Base-by-base conservation (phyloP, 345 rosid species). In the Corymbia maculata region DNA sequence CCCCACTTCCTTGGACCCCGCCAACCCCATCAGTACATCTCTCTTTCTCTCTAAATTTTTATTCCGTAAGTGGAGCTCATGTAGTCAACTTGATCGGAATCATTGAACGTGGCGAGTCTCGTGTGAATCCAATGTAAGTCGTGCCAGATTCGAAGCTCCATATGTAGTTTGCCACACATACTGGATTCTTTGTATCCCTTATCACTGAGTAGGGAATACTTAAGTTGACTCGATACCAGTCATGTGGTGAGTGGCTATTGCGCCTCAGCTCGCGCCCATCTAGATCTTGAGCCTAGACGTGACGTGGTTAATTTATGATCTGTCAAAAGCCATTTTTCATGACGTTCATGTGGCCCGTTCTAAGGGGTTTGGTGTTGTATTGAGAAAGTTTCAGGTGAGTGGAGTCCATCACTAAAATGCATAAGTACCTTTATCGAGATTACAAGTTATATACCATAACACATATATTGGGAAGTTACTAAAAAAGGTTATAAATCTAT, bases 1-100 rank as follows among this genome's bases (percentile, higher is more conserved):
- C 66, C 99, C 96, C 86, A 88, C 90, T 82, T 90, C 92, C 52
- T 94, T 98, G 13, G 88, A 89, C 53, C 94, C 97, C 53, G 22
- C 17, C 53, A 85, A 95, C 52, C 88, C 86, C 92, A 97, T 97
- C 45, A 50, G 9, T 85, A 44, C 80, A 50, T 79, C 59, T 75
- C 79, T 15, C 88, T n/a, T 12, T 55, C 22, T 55, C 44, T 47
- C 30, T 26, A 44, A 52, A 13, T 49, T 47, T 55, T 47, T 55
- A 42, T 13, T 55, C 30, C 16, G 8, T 5, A 14, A 26, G 16
- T 1, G 30, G 61, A 22, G 9, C 4, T 28, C 61, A 22, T 12
- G 6, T 22, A 55, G 21, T 22, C 61, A 9, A 59, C 30, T 61
- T 30, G 6, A 6, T 61, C 68, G 3, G 16, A 61, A 61, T 61